Conservation (phyloP, 2,329 filamentous ascomycete genomes). For the Neophaeococcomyces aloes region DNA sequence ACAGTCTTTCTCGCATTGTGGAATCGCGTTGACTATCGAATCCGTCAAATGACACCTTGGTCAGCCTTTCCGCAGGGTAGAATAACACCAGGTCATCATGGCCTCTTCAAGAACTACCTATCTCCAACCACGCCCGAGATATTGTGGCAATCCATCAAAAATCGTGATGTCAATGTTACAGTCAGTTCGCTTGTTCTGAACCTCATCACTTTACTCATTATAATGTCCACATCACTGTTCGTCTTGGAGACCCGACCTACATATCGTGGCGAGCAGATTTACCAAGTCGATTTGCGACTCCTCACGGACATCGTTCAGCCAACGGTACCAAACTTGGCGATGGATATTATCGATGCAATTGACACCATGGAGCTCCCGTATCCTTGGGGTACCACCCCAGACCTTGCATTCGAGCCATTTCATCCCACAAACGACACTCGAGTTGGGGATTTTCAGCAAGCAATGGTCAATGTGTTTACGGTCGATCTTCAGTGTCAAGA, state of each 20-base stretch:
- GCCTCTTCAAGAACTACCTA: background rate
- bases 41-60: background rate
- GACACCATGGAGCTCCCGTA: too few species aligned
- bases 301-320: too few species aligned
- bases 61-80: background rate
- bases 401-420: too few species aligned
- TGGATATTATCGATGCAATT: too few species aligned
- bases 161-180: background rate
- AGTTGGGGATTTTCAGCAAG: too few species aligned
- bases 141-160: background rate
- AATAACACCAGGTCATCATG: background rate
- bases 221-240: background rate
- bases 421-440: too few species aligned
- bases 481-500: too few species aligned
- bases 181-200: background rate
- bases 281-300: too few species aligned
- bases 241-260: background rate
- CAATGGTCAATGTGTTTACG: too few species aligned
- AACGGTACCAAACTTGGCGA: too few species aligned
- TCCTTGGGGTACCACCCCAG: too few species aligned
- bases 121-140: background rate
- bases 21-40: constrained; percentile 1
- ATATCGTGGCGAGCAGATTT: too few species aligned
- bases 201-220: background rate
- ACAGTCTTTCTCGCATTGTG: background rate